Conservation (phyloP, 2,329 filamentous ascomycete species). For the Neofusicoccum laricinum region DNA sequence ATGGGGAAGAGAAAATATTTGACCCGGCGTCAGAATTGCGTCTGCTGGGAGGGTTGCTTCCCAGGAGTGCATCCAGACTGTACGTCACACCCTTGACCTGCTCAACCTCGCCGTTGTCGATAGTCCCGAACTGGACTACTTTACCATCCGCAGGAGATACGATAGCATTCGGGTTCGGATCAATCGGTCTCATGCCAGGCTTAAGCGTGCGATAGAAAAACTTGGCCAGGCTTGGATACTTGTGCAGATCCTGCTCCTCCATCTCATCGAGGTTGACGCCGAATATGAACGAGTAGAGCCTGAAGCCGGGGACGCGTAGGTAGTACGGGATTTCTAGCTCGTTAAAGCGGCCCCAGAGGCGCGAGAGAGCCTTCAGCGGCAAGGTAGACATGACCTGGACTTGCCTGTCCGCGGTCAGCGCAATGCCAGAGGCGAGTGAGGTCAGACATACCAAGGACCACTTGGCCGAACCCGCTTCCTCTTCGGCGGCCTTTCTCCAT, state of each 20-base stretch:
- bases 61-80: slow-evolving; percentile 87
- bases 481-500: slow-evolving; percentile 49
- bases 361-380: slow-evolving; percentile 84
- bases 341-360: slow-evolving; percentile 89
- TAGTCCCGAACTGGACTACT: slow-evolving; percentile 86
- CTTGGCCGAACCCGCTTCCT: slow-evolving; percentile 70
- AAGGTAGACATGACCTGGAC: slow-evolving; percentile 92
- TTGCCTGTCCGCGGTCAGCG: slow-evolving; percentile 52
- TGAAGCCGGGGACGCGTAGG: slow-evolving; percentile 84
- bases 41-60: slow-evolving; percentile 41
- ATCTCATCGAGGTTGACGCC: slow-evolving; percentile 90
- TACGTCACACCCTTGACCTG: slow-evolving; percentile 99
- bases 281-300: slow-evolving; percentile 85
- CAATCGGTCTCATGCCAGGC: slow-evolving; percentile 79
- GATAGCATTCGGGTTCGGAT: slow-evolving; percentile 74
- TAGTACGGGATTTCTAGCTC: slow-evolving; percentile 85
- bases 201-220: slow-evolving; percentile 98
- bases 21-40: slow-evolving; percentile 46
- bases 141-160: slow-evolving; percentile 88
- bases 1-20: slow-evolving; percentile 34
- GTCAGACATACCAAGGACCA: slow-evolving; percentile 68
- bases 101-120: slow-evolving; percentile 91
- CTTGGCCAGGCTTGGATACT: slow-evolving; percentile 86
- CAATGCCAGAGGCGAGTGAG: background rate
- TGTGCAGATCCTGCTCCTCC: slow-evolving; percentile 80